Base-by-base conservation (phyloP, 768 basidiomycete genomes). In the Infundibulicybe gibba region DNA sequence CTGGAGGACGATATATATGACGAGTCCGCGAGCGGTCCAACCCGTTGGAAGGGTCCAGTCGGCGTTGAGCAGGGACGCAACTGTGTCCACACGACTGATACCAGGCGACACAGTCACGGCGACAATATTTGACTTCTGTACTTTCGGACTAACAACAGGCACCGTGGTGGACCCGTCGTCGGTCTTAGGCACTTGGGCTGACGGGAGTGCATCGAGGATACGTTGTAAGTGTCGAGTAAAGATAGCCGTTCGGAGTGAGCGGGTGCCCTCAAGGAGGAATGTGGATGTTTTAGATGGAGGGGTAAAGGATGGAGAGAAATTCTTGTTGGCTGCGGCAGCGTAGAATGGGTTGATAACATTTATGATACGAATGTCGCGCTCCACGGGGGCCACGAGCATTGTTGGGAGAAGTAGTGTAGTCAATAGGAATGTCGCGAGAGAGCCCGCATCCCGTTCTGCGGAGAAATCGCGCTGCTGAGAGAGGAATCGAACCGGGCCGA, bases 281-380 rank as follows among this genome's bases (percentile, higher is more conserved):
- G 76, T 51, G 5, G 74, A 67, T 8, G 25, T 4, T 12, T 60
- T 57, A 0, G 53, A 51, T 50, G 40, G 1, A 59, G 53, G 13
- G 61, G 56, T 8, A 57, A 62, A 49, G 52, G 51, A 52, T 54
- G 68, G 38, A 12, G 52, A 34, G 47, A 67, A 45, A 54, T 75
- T 69, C 3, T 67, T 53, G 3, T 77, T 74, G 3, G 79, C 70
- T 0, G 90, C 86, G 1, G 94, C 90, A 2, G 91, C 84, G 55
- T 95, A 97, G 54, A 91, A 90, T 2, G 92, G 92, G 49, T 93
- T 92, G 59, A 94, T 77, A 34, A 93, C 73, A 47, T 83, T 84
- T 60, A 97, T 71, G 52, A 97, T 79, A n/a, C 94, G 85, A 35
- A 97, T 90, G 52, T 94, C 90, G 32, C 93, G 77, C 60, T 94